Evolutionary conservation across 768 basidiomycete species (phyloP).

Genomic region (Dendrothele bispora): DNA sequence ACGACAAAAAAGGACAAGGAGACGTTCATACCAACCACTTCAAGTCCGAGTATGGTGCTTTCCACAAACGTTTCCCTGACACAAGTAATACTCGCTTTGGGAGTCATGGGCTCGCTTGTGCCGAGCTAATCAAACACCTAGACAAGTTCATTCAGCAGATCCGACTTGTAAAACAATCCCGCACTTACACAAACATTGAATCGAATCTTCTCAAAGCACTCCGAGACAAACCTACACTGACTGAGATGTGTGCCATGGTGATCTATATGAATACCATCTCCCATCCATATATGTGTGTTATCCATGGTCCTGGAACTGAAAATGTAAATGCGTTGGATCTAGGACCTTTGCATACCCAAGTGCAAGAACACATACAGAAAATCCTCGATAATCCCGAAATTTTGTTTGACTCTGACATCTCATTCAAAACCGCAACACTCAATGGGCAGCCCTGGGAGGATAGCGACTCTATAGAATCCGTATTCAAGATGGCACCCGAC

Average conservation of each 20-base stretch:
- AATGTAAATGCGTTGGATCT: slow-evolving; percentile 24
- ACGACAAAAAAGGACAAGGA: slow-evolving; percentile 23
- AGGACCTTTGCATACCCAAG: slow-evolving; percentile 13
- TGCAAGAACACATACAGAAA: slow-evolving; percentile 3
- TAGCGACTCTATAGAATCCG: slow-evolving; percentile 8
- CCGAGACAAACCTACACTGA: slow-evolving; percentile 21
- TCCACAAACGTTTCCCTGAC: too few species aligned
- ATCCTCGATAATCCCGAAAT: slow-evolving; percentile 9
- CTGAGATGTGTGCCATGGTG: slow-evolving; percentile 25
- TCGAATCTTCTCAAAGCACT: slow-evolving; percentile 26
- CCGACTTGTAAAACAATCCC: slow-evolving; percentile 25
- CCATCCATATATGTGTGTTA: slow-evolving; percentile 25
- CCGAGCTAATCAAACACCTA: too few species aligned
- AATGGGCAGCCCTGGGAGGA: slow-evolving; percentile 9
- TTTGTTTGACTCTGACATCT: neutral
- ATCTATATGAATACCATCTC: slow-evolving; percentile 26
- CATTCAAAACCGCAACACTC: slow-evolving; percentile 3
- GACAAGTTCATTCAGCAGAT: slow-evolving; percentile 19
- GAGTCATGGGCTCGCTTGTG: too few species aligned
- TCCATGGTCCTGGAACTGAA: slow-evolving; percentile 14
- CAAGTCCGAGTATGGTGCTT: too few species aligned
- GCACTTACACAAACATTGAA: slow-evolving; percentile 22
- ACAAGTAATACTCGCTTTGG: too few species aligned
- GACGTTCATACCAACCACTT: neutral
- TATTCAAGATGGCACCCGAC: slow-evolving; percentile 1